phyloP scores from a whole-genome alignment of 2,329 filamentous ascomycete species.

The Zelopaecilomyces penicillatus region DNA sequence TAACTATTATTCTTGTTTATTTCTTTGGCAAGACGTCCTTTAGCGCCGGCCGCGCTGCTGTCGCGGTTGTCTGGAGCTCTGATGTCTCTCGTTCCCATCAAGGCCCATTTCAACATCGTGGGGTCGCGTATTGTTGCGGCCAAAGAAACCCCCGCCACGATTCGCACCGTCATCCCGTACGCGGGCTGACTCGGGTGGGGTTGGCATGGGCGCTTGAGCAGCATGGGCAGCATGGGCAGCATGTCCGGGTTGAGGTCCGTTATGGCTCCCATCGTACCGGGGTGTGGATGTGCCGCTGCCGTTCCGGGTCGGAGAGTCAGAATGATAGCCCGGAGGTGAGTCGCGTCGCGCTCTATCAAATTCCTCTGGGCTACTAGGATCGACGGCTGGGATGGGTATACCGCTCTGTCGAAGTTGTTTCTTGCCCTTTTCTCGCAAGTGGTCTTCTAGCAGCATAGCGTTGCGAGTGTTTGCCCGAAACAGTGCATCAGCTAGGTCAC shows the following conservation, averaged over 20 bases:
- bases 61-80: constrained; percentile 1
- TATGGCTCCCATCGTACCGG: constrained; percentile 8
- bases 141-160: constrained; percentile 17
- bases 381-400: constrained; percentile 36
- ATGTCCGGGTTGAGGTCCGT: neutral
- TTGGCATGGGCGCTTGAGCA: constrained; percentile 11
- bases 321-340: constrained; percentile 19
- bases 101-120: constrained; percentile 24
- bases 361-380: constrained; percentile 45
- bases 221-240: neutral
- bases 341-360: constrained; percentile 35
- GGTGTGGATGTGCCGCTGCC: constrained; percentile 15
- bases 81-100: constrained; percentile 5
- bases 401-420: constrained; percentile 42
- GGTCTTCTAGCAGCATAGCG: constrained; percentile 57
- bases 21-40: neutral
- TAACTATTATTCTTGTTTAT: neutral
- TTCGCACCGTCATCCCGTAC: constrained; percentile 13
- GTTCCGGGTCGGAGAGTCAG: constrained; percentile 18
- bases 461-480: constrained; percentile 74
- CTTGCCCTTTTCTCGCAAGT: constrained; percentile 60
- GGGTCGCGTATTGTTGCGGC: constrained; percentile 19
- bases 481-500: constrained; percentile 65
- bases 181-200: constrained; percentile 20
- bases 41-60: constrained; percentile 4